phyloP scores from a whole-genome alignment of 306 rosid genomes.

The Malus orientalis region DNA sequence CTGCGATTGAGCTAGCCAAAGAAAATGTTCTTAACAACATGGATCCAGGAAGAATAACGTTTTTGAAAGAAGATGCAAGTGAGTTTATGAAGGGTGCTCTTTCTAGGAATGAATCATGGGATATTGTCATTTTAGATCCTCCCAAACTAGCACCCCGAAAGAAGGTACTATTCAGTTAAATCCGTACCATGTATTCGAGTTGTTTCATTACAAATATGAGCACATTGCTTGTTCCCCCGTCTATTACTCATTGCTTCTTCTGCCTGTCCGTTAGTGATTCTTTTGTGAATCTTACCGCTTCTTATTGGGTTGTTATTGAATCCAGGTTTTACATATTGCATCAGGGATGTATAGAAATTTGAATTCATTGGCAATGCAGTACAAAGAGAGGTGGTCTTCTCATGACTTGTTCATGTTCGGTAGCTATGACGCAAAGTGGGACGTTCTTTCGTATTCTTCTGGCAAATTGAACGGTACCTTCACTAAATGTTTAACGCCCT shows the following conservation, averaged over 20 bases:
- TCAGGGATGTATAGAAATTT: slow-evolving; percentile 82
- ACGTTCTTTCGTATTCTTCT: slow-evolving; percentile 63
- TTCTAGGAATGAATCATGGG: slow-evolving; percentile 70
- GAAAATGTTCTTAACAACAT: slow-evolving; percentile 75
- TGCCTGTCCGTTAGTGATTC: neutral
- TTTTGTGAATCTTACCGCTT: slow-evolving; percentile 1
- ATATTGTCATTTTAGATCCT: slow-evolving; percentile 79
- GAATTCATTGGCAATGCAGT: slow-evolving; percentile 80
- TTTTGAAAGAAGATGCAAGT: slow-evolving; percentile 65
- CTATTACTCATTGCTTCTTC: neutral
- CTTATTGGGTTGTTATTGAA: slow-evolving; percentile 1
- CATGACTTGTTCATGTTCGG: slow-evolving; percentile 94
- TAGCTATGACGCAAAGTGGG: slow-evolving; percentile 88
- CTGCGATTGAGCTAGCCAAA: slow-evolving; percentile 77
- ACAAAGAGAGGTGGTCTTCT: slow-evolving; percentile 86
- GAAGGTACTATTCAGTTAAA: slow-evolving; percentile 37
- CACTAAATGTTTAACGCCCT: neutral
- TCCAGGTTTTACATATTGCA: slow-evolving; percentile 72
- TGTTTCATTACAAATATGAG: neutral
- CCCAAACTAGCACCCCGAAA: slow-evolving; percentile 86
- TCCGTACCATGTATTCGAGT: neutral
- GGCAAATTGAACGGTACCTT: slow-evolving; percentile 30
- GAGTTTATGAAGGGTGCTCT: slow-evolving; percentile 78
- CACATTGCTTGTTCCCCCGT: neutral
- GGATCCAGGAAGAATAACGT: slow-evolving; percentile 66